Conservation (phyloP, 352 stramenopile genomes). For the Globisporangium sylvaticum region DNA sequence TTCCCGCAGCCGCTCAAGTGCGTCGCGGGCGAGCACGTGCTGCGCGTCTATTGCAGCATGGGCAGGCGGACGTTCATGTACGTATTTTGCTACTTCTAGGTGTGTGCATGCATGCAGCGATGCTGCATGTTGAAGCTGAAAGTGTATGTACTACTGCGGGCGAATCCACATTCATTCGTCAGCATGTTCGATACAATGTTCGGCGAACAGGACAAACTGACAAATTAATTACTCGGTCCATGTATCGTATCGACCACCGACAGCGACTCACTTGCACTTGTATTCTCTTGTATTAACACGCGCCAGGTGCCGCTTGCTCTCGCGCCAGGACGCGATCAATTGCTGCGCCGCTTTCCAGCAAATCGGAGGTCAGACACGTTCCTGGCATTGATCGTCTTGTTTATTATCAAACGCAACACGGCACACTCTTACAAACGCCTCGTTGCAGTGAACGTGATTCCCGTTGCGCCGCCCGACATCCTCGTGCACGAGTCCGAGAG, state of each 20-base stretch:
- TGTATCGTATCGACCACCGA: neutral
- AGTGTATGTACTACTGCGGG: neutral
- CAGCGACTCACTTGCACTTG: neutral
- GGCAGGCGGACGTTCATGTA: constrained; percentile 43
- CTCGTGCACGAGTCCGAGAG: neutral
- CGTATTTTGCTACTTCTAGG: constrained; percentile 8
- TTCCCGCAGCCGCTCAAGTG: constrained; percentile 56
- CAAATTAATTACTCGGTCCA: neutral
- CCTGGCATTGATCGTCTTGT: neutral
- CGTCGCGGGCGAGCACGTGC: constrained; percentile 31
- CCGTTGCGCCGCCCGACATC: constrained; percentile 7
- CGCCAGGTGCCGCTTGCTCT: constrained; percentile 15
- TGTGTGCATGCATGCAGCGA: neutral
- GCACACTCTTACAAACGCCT: neutral
- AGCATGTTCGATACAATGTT: constrained; percentile 6
- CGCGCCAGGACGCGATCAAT: constrained; percentile 2
- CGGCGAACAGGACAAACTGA: neutral
- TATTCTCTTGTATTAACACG: neutral
- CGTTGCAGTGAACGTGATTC: constrained; percentile 3
- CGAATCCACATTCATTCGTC: neutral
- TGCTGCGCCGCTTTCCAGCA: constrained; percentile 12
- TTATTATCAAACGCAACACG: neutral
- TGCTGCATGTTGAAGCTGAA: neutral
- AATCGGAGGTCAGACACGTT: constrained; percentile 11
- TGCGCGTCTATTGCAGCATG: constrained; percentile 46